Evolutionary conservation across 441 rosid genomes (phyloP), one percentile per base, ranked within the genome.

Genomic region (Jatropha multifida): DNA sequence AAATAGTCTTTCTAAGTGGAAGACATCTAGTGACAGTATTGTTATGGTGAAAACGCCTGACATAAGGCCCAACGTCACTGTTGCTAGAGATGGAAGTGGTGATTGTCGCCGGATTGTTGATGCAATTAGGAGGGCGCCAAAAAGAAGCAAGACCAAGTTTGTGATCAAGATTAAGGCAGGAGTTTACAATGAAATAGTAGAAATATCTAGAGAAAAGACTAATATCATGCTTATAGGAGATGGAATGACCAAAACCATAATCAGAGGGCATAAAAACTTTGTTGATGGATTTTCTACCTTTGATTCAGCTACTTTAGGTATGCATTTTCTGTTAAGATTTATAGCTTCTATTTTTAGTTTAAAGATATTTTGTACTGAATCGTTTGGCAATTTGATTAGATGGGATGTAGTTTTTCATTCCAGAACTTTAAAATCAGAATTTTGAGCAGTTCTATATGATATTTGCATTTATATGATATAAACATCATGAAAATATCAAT

Each of bases 21-120:
- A 76, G 55, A 20, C 65, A 0, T 58, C 66, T 23, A 60, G 67
- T n/a, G 83, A 80, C 67, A 40, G 83, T 59, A 69, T 67, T 71
- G 60, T 77, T 55, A 60, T 80, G 65, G 68, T 49, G 55, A 56
- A 68, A n/a, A 42, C 46, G 76, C 48, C 32, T 18, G 41, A 26
- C 14, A 41, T 69, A 26, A 52, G 41, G 37, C 78, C 81, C 17
- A 60, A 80, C 72, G 65, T 73, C 14, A 62, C 73, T 20, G 81
- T 83, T 42, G 82, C 86, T 5, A 64, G 46, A 1, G 87, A 81
- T 20, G 87, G 85, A 7, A 79, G 77, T 26, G 85, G 87, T 46
- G 68, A 81, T 68, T 75, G 20, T 68, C 60, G 54, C 18, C 75
- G 63, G 51, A 79, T 81, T 55, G 18, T 60, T 10, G 80, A 76